These are phyloP conservation scores for Astrothelium subdiscretum DNA, from an alignment of 495 filamentous ascomycete genomes.

Conservation along the genomic window DNA sequence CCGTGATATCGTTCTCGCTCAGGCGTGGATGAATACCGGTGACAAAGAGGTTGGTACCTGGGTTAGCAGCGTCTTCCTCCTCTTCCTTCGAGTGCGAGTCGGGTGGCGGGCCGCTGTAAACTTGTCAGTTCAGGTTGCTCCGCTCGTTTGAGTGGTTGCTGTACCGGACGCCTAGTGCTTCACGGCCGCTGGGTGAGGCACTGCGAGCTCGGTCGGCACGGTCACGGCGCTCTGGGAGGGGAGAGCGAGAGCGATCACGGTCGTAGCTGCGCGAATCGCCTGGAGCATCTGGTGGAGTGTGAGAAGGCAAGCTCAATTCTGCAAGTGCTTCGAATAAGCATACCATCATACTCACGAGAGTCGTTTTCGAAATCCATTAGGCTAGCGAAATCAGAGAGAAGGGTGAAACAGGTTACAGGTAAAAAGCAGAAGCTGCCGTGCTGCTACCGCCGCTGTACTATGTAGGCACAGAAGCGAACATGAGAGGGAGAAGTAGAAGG, in stretches of 20 bases:
- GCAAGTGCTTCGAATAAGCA: background rate
- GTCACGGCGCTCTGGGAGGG: conserved; percentile 59
- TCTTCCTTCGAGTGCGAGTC: conserved; percentile 44
- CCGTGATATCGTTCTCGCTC: conserved; percentile 78
- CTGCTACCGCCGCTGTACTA: background rate
- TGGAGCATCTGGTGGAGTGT: conserved; percentile 8
- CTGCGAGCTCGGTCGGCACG: conserved; percentile 28
- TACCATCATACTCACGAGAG: background rate
- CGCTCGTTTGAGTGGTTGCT: conserved; percentile 25
- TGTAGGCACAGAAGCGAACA: background rate
- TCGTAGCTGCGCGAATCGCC: conserved; percentile 27
- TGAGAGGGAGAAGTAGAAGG: background rate
- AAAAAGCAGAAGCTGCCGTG: background rate
- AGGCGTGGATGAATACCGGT: conserved; percentile 96
- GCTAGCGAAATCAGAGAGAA: background rate
- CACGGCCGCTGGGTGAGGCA: conserved; percentile 54
- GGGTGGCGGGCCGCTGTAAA: conserved; percentile 30
- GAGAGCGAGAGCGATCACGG: conserved; percentile 85
- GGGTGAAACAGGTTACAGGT: background rate
- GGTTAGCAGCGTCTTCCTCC: conserved; percentile 73
- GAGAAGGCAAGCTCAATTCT: background rate
- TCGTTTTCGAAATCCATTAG: background rate
- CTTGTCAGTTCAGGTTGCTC: conserved; percentile 1
- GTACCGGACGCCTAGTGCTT: conserved; percentile 63
- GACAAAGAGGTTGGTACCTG: conserved; percentile 96